Evolutionary conservation across 768 basidiomycete genomes (phyloP).

Genomic region (Boletus coccyginus): DNA sequence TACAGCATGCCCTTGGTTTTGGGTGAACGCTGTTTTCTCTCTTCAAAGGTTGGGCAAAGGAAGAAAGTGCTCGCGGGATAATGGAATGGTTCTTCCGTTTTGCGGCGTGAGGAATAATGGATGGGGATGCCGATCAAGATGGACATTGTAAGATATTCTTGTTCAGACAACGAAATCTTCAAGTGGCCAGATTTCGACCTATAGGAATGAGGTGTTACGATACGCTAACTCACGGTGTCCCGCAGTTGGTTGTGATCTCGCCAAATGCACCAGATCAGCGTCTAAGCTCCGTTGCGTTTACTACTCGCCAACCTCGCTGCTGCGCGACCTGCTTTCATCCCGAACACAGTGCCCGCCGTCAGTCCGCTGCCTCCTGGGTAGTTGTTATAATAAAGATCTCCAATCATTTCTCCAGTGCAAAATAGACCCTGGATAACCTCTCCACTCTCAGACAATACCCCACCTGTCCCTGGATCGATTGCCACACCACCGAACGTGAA

Average conservation of each 20-base stretch:
- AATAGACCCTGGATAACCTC: slow-evolving; percentile 52
- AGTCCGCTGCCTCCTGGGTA: slow-evolving; percentile 72
- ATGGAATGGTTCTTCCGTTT: slow-evolving; percentile 50
- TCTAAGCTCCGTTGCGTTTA: not conserved
- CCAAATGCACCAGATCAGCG: not conserved
- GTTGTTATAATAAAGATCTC: slow-evolving; percentile 59
- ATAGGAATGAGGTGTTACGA: not conserved
- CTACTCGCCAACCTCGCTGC: slow-evolving; percentile 35
- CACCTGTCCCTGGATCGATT: slow-evolving; percentile 53
- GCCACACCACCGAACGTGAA: slow-evolving; percentile 72
- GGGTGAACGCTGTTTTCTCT: not conserved
- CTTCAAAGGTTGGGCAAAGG: slow-evolving; percentile 53
- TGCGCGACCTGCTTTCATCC: slow-evolving; percentile 49
- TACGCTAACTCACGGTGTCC: not conserved
- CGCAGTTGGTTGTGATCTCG: not conserved
- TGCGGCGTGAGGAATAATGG: not conserved
- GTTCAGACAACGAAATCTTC: not conserved
- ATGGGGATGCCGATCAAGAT: not conserved
- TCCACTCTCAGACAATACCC: slow-evolving; percentile 44
- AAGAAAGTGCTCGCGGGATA: slow-evolving; percentile 52
- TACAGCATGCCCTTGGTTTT: not conserved
- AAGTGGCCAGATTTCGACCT: not conserved
- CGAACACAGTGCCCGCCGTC: slow-evolving; percentile 65
- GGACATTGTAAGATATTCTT: not conserved
- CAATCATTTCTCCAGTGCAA: slow-evolving; percentile 69